These are phyloP conservation scores for Linnemannia schmuckeri DNA, from an alignment of 192 early-diverging fungal genomes.

Conservation along the genomic window DNA sequence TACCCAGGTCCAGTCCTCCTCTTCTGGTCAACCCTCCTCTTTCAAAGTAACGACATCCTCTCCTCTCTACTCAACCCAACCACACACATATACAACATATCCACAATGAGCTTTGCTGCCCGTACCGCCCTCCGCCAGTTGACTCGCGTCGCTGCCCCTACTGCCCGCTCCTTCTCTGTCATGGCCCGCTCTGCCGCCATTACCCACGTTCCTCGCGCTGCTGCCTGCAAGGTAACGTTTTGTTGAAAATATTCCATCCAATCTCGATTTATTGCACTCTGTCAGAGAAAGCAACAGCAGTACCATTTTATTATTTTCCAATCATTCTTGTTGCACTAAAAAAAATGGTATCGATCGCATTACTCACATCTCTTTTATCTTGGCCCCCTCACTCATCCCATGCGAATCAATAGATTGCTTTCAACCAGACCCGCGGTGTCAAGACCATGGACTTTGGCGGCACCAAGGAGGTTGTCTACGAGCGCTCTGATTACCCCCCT, in stretches of 20 bases:
- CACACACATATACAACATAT: slow-evolving; percentile 5
- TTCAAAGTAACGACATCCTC: not conserved
- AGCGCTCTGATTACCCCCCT: slow-evolving; percentile 94
- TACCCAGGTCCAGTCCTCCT: not conserved
- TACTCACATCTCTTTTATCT: not conserved
- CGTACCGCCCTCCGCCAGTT: slow-evolving; percentile 56
- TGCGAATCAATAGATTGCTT: slow-evolving; percentile 18
- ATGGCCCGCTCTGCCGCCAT: slow-evolving; percentile 54
- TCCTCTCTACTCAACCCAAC: not conserved
- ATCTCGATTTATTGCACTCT: not conserved
- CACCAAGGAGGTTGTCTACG: slow-evolving; percentile 91
- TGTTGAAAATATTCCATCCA: not conserved
- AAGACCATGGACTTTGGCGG: slow-evolving; percentile 98
- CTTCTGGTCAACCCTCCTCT: not conserved
- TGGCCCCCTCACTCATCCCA: not conserved
- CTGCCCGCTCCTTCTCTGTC: slow-evolving; percentile 52
- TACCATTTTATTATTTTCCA: not conserved
- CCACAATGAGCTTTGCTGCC: slow-evolving; percentile 56
- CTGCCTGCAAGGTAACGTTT: slow-evolving; percentile 52
- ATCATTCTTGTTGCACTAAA: not conserved
- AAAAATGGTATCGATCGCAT: not conserved
- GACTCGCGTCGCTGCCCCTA: slow-evolving; percentile 51
- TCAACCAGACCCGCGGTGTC: slow-evolving; percentile 79
- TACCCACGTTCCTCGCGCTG: slow-evolving; percentile 41
- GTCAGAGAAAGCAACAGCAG: not conserved